phyloP scores from a whole-genome alignment of 495 filamentous ascomycete genomes.

The Xylaria longipes region DNA sequence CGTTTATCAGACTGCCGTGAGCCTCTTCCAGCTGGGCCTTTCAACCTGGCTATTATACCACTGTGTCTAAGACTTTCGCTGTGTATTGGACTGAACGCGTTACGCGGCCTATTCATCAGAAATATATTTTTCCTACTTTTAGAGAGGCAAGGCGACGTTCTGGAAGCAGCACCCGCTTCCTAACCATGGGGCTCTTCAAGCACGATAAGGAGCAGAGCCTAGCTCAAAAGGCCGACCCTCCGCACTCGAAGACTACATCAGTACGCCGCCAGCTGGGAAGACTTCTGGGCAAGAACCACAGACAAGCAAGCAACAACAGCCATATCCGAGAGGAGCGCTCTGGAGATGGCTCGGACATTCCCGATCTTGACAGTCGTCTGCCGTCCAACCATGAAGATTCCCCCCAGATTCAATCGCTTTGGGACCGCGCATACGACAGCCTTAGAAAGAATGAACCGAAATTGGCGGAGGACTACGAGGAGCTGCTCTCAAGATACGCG shows the following conservation, averaged over 20 bases:
- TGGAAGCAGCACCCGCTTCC: not conserved
- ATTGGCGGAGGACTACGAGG: conserved; percentile 30
- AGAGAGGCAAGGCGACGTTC: not conserved
- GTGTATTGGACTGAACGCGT: too few species aligned
- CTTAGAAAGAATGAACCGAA: conserved; percentile 21
- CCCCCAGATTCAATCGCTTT: conserved; percentile 22
- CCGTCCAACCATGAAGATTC: not conserved
- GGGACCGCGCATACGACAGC: conserved; percentile 33
- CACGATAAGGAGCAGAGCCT: not conserved
- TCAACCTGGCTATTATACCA: not conserved
- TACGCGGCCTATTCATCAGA: too few species aligned
- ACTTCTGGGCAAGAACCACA: not conserved
- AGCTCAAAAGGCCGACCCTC: not conserved
- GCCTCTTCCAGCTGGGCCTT: not conserved
- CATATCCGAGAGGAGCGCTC: not conserved
- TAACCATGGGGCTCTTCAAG: not conserved
- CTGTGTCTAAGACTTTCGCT: too few species aligned
- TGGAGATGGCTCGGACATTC: not conserved
- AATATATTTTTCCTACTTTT: too few species aligned
- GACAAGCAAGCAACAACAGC: not conserved
- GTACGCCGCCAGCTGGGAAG: not conserved
- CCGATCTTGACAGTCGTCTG: not conserved
- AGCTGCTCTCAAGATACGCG: conserved; percentile 27
- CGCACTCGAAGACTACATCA: not conserved
- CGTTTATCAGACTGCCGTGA: not conserved